Evolutionary conservation across 495 filamentous ascomycete species (phyloP).

Genomic region (Emericellopsis terricola): DNA sequence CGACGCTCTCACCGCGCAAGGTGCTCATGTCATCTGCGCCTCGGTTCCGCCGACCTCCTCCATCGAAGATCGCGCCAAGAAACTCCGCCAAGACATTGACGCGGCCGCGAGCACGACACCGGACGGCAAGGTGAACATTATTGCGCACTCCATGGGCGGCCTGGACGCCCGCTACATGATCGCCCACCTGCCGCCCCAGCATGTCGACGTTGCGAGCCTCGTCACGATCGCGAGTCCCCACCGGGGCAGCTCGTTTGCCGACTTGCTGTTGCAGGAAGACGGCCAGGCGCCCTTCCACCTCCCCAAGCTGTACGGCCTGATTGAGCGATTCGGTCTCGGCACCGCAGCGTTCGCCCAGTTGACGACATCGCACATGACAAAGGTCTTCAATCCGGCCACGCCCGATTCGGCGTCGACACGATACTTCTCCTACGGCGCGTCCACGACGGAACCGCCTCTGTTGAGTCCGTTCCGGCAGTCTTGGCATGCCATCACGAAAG

Average conservation of each 20-base stretch:
- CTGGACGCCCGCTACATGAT: conserved; percentile 91
- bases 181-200: conserved; percentile 33
- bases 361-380: conserved; percentile 62
- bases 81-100: conserved; percentile 45
- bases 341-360: conserved; percentile 75
- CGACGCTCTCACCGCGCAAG: conserved; percentile 53
- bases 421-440: conserved; percentile 88
- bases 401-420: conserved; percentile 56
- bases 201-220: conserved; percentile 42
- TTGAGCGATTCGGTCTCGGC: conserved; percentile 45
- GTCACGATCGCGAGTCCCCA: conserved; percentile 86
- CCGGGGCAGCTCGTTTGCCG: conserved; percentile 68
- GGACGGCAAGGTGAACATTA: conserved; percentile 48
- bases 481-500: conserved; percentile 45
- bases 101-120: conserved; percentile 31
- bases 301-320: conserved; percentile 49
- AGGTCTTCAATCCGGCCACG: conserved; percentile 65
- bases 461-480: conserved; percentile 60
- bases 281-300: conserved; percentile 42
- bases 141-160: conserved; percentile 63
- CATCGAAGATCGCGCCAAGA: conserved; percentile 59
- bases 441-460: conserved; percentile 33
- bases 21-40: conserved; percentile 63
- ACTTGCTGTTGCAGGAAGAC: conserved; percentile 42
- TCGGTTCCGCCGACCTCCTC: conserved; percentile 62